Evolutionary conservation across 805 yeast species (phyloP).

Genomic region (Schwanniomyces vanrijiae): DNA sequence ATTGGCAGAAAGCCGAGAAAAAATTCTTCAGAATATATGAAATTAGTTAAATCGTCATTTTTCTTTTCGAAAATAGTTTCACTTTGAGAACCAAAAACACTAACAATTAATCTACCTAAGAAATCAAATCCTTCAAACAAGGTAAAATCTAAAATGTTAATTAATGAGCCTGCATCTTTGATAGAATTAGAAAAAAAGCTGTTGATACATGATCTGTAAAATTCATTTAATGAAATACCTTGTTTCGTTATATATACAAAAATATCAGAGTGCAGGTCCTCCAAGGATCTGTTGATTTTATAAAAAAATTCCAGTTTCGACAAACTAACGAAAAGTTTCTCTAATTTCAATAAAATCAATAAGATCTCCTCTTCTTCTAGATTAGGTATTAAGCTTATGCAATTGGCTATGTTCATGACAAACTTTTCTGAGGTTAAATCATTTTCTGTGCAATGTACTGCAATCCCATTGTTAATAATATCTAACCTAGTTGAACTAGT

Average conservation of each 20-base stretch:
- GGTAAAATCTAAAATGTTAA: conserved; percentile 31
- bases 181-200: conserved; percentile 19
- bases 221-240: conserved; percentile 28
- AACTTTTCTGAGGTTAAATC: conserved; percentile 19
- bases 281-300: conserved; percentile 35
- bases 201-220: conserved; percentile 19
- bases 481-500: conserved; percentile 12
- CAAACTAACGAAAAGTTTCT: conserved; percentile 23
- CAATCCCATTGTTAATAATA: conserved; percentile 9
- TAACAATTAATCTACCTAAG: conserved; percentile 27
- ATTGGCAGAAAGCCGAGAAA: conserved; percentile 5
- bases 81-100: conserved; percentile 16
- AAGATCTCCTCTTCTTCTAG: conserved; percentile 25
- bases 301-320: conserved; percentile 36
- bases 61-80: conserved; percentile 15
- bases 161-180: conserved; percentile 2
- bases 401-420: conserved; percentile 18
- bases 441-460: conserved; percentile 2
- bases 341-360: conserved; percentile 33
- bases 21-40: conserved; percentile 16
- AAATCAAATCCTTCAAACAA: conserved; percentile 42
- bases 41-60: conserved; percentile 26
- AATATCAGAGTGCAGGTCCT: conserved; percentile 25
- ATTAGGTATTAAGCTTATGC: conserved; percentile 17
- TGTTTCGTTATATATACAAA: conserved; percentile 36